A percentile compares a stretch with the other conserved stretches of the same genome.
phyloP scores from a whole-genome alignment of 129 eudicot species.

The Artemisia argyi region DNA sequence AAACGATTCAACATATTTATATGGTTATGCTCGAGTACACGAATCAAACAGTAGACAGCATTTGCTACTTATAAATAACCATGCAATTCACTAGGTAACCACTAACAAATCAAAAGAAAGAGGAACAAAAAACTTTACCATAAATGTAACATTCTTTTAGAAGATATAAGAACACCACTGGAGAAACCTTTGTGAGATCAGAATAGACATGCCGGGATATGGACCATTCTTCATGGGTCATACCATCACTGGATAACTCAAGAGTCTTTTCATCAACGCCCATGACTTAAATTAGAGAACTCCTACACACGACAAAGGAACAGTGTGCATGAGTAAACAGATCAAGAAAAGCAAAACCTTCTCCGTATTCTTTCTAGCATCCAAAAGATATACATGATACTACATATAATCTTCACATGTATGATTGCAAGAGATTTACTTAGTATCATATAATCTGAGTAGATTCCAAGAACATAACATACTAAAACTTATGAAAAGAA shows the following conservation, averaged over 20 bases:
- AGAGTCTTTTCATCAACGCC: constrained; percentile 37
- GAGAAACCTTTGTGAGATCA: constrained; percentile 88
- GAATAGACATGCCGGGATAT: constrained; percentile 64
- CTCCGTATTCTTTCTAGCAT: background rate
- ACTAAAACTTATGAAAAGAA: background rate
- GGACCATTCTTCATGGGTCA: constrained; percentile 42
- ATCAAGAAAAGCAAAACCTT: constrained; percentile 2
- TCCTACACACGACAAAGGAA: constrained; percentile 28
- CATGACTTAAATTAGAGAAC: constrained; percentile 34
- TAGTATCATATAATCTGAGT: background rate
- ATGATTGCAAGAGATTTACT: background rate
- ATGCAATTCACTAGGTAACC: constrained; percentile 2
- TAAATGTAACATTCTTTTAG: constrained; percentile 72
- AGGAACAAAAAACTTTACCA: constrained; percentile 43
- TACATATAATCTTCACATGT: background rate
- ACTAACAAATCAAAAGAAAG: constrained; percentile 11
- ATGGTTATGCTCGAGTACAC: background rate
- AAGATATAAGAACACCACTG: constrained; percentile 79
- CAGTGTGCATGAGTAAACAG: constrained; percentile 17
- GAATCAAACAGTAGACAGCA: constrained; percentile 3
- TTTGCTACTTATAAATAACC: constrained; percentile 1
- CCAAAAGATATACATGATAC: constrained; percentile 9
- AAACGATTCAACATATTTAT: background rate
- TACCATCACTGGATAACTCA: constrained; percentile 24
- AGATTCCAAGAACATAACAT: constrained; percentile 19